phyloP scores from a whole-genome alignment of 108 stramenopile species.

The Cyclotella choctawhatcheeana region DNA sequence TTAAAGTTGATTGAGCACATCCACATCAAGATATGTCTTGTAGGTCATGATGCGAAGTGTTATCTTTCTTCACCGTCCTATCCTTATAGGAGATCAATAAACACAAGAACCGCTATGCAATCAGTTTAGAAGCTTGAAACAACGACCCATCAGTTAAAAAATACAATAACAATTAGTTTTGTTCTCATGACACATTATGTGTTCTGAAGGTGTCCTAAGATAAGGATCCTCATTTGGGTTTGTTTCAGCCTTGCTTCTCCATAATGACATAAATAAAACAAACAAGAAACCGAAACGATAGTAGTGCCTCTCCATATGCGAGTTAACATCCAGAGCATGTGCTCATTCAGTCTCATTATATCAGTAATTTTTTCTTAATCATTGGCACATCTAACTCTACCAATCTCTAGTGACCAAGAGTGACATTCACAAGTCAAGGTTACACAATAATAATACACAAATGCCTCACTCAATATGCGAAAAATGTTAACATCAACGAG shows the following conservation, averaged over 20 bases:
- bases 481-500: no score
- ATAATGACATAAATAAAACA: not conserved
- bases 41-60: conserved; percentile 23
- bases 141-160: conserved; percentile 46
- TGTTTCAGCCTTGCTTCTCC: not conserved
- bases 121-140: no score
- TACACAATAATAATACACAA: no score
- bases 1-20: conserved; percentile 34
- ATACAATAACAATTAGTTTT: conserved; percentile 55
- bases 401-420: no score
- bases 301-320: conserved; percentile 24
- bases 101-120: not conserved
- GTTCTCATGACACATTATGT: conserved; percentile 48
- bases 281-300: not conserved
- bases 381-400: conserved; percentile 20
- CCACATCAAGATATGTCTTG: conserved; percentile 10
- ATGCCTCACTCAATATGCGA: no score
- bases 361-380: conserved; percentile 39
- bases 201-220: conserved; percentile 58
- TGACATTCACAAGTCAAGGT: no score
- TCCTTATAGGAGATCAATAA: not conserved
- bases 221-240: conserved; percentile 44
- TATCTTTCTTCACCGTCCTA: conserved; percentile 20
- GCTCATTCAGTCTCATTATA: conserved; percentile 46
- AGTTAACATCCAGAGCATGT: conserved; percentile 31